Evolutionary conservation across 805 yeast species (phyloP).

Genomic region (Metschnikowia cerradonensis): DNA sequence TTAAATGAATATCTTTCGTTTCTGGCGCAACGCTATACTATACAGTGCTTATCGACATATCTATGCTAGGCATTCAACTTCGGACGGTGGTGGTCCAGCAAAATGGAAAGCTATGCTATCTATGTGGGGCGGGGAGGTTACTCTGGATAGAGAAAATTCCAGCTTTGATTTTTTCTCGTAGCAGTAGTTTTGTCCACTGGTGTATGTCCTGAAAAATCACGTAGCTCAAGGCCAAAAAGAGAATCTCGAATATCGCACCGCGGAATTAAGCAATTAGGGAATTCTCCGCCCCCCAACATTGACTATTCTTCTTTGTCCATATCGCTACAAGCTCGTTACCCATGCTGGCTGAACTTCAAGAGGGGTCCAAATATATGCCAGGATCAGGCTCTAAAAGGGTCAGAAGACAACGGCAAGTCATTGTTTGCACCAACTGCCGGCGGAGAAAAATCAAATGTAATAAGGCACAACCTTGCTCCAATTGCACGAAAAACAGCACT

Average conservation of each 20-base stretch:
- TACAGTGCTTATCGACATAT: neutral
- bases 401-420: constrained; percentile 22
- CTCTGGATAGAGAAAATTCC: no score
- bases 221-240: neutral
- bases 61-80: neutral
- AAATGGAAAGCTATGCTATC: neutral
- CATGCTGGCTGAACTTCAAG: neutral
- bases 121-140: no score
- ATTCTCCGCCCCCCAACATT: neutral
- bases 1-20: neutral
- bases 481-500: constrained; percentile 21
- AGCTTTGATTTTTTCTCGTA: neutral
- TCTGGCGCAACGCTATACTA: neutral
- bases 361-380: neutral
- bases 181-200: neutral
- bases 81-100: neutral
- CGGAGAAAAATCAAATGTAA: constrained; percentile 33
- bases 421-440: constrained; percentile 31
- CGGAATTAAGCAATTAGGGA: neutral
- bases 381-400: constrained; percentile 3
- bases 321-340: neutral
- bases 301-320: neutral
- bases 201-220: neutral
- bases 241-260: neutral
- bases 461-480: constrained; percentile 24